Evolutionary conservation across 2,329 filamentous ascomycete species (phyloP).

Genomic region (Colletotrichum incanum): DNA sequence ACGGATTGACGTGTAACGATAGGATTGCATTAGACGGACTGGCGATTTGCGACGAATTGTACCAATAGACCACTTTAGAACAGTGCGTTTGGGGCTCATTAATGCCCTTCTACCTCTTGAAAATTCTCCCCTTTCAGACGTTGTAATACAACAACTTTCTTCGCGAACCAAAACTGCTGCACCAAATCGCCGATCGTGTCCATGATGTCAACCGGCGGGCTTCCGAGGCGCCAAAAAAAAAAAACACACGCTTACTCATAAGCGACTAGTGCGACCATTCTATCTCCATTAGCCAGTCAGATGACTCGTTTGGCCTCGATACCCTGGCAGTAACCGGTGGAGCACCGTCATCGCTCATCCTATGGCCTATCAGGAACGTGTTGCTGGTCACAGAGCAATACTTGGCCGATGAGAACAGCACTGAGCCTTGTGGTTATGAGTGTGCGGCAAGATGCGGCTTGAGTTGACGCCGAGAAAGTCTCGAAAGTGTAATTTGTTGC

Average conservation of each 20-base stretch:
- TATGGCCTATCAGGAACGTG: not conserved
- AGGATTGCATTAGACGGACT: slow-evolving; percentile 50
- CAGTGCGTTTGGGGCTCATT: slow-evolving; percentile 38
- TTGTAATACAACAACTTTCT: slow-evolving; percentile 31
- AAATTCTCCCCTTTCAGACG: slow-evolving; percentile 41
- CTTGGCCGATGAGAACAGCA: not conserved
- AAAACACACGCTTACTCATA: slow-evolving; percentile 21
- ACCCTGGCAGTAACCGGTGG: slow-evolving; percentile 19
- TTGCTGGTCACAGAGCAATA: not conserved
- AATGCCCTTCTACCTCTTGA: slow-evolving; percentile 35
- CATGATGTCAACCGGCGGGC: slow-evolving; percentile 22
- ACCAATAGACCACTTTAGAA: slow-evolving; percentile 50
- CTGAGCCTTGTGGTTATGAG: not conserved
- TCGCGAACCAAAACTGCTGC: not conserved
- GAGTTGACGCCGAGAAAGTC: not conserved
- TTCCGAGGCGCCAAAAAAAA: not conserved
- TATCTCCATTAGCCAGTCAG: slow-evolving; percentile 15
- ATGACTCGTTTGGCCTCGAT: slow-evolving; percentile 29
- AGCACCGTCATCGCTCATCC: not conserved
- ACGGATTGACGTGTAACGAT: slow-evolving; percentile 50
- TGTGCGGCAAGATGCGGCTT: slow-evolving; percentile 5
- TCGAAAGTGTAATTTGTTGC: slow-evolving; percentile 4
- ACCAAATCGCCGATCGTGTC: slow-evolving; percentile 2
- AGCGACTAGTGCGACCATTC: slow-evolving; percentile 2
- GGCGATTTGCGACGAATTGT: slow-evolving; percentile 46